These are phyloP conservation scores for Cladobotryum mycophilum DNA, from an alignment of 2,329 filamentous ascomycete genomes.

Conservation along the genomic window DNA sequence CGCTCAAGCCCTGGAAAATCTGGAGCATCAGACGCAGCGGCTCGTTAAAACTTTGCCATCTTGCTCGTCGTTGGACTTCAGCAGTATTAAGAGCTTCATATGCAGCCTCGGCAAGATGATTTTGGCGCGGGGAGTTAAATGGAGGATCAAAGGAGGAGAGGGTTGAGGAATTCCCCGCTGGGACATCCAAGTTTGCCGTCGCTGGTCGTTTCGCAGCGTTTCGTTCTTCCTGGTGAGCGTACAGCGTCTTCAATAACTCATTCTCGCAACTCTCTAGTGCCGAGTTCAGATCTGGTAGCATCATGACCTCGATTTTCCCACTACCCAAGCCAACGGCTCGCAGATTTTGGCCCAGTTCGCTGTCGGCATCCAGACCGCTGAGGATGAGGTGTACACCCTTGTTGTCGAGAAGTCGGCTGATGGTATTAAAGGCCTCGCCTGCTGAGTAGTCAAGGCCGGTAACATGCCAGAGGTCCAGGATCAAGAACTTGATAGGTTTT, in stretches of 20 bases:
- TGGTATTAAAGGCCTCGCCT: conserved; percentile 87
- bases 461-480: conserved; percentile 84
- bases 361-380: conserved; percentile 71
- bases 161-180: conserved; percentile 27
- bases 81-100: conserved; percentile 65
- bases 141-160: conserved; percentile 31
- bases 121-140: conserved; percentile 75
- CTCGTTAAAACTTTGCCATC: conserved; percentile 83
- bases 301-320: conserved; percentile 64
- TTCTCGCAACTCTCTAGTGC: conserved; percentile 94
- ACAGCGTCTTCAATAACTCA: conserved; percentile 76
- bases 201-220: conserved; percentile 37
- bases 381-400: conserved; percentile 76
- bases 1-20: conserved; percentile 84
- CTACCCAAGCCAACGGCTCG: conserved; percentile 77
- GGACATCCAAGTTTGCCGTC: conserved; percentile 44
- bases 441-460: conserved; percentile 94
- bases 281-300: conserved; percentile 87
- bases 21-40: conserved; percentile 88
- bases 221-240: conserved; percentile 60
- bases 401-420: conserved; percentile 74
- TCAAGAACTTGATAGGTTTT: conserved; percentile 79
- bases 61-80: conserved; percentile 52
- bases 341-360: conserved; percentile 69
- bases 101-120: conserved; percentile 72